Percentiles rank a stretch among this genome's conserved stretches.
phyloP scores from a whole-genome alignment of 1,284 basidiomycete genomes.

The Xerocomus minutiporus region DNA sequence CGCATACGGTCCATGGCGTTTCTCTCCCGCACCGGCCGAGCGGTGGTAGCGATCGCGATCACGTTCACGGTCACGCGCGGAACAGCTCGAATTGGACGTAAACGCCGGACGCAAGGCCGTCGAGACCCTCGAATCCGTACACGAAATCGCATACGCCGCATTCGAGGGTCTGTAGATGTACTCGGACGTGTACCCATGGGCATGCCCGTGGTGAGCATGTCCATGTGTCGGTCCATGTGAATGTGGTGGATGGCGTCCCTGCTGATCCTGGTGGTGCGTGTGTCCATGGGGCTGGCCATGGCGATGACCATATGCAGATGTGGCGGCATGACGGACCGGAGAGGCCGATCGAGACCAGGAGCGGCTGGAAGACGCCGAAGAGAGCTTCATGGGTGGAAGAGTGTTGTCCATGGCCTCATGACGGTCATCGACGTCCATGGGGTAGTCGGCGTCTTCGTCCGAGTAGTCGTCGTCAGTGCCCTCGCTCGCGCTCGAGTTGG shows the following conservation, averaged over 20 bases:
- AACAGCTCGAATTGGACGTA: conserved; percentile 21
- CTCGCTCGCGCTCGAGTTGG: conserved; percentile 29
- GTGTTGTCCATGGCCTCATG: too few species aligned
- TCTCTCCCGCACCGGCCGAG: conserved; percentile 11
- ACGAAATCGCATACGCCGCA: conserved; percentile 30
- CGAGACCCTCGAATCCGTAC: conserved; percentile 32
- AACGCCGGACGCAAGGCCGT: conserved; percentile 31
- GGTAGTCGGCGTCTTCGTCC: conserved; percentile 19
- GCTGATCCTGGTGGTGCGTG: conserved; percentile 16
- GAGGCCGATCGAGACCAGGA: conserved; percentile 28
- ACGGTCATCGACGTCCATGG: conserved; percentile 25
- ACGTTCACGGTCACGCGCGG: conserved; percentile 20
- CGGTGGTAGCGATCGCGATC: conserved; percentile 19
- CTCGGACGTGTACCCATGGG: conserved; percentile 5
- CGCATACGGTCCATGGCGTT: conserved; percentile 5
- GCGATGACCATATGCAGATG: background rate
- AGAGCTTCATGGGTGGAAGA: background rate
- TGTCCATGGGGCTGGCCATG: conserved; percentile 14
- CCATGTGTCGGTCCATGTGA: background rate
- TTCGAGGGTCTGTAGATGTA: conserved; percentile 31
- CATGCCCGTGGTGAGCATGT: background rate
- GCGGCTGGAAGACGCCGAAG: background rate
- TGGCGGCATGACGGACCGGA: conserved; percentile 18
- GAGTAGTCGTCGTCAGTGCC: conserved; percentile 29
- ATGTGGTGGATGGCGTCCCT: conserved; percentile 11